phyloP scores from a whole-genome alignment of 352 stramenopile species.

The Phytopythium cucurbitacearum region DNA sequence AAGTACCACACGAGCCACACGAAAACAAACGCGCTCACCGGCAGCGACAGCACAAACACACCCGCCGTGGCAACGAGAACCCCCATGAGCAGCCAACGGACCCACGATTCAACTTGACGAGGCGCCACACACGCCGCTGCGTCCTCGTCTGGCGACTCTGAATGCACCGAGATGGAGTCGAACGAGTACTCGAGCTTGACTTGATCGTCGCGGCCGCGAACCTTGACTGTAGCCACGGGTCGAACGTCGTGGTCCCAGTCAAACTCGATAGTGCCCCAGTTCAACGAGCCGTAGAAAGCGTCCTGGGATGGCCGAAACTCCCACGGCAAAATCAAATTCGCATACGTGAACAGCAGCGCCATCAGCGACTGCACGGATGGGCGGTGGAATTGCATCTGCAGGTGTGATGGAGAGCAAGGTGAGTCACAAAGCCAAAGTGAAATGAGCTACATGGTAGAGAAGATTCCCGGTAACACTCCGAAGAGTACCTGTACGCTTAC shows the following conservation, averaged over 20 bases:
- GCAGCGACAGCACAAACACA: conserved; percentile 45
- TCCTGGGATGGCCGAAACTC: conserved; percentile 60
- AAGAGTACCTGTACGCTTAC: conserved; percentile 15
- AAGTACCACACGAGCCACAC: conserved; percentile 67
- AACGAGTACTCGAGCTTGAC: conserved; percentile 72
- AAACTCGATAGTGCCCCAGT: conserved; percentile 92
- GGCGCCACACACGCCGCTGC: conserved; percentile 40
- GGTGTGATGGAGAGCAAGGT: background rate
- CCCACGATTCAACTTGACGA: conserved; percentile 26
- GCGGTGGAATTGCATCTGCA: conserved; percentile 71
- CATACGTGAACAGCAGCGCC: conserved; percentile 61
- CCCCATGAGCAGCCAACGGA: conserved; percentile 34
- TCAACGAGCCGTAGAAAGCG: conserved; percentile 84
- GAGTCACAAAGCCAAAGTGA: background rate
- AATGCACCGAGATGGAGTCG: conserved; percentile 34
- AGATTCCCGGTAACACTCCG: too few relatives aligned
- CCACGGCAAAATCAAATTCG: conserved; percentile 74
- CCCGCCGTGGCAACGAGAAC: conserved; percentile 29
- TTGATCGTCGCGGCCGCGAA: conserved; percentile 51
- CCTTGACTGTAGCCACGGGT: conserved; percentile 53
- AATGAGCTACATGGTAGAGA: too few relatives aligned
- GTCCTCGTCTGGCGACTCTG: conserved; percentile 36
- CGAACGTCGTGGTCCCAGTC: conserved; percentile 69
- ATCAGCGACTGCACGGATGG: conserved; percentile 49
- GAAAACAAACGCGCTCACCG: conserved; percentile 44